phyloP scores from a whole-genome alignment of 768 basidiomycete genomes.

The Lactifluus echinatus region DNA sequence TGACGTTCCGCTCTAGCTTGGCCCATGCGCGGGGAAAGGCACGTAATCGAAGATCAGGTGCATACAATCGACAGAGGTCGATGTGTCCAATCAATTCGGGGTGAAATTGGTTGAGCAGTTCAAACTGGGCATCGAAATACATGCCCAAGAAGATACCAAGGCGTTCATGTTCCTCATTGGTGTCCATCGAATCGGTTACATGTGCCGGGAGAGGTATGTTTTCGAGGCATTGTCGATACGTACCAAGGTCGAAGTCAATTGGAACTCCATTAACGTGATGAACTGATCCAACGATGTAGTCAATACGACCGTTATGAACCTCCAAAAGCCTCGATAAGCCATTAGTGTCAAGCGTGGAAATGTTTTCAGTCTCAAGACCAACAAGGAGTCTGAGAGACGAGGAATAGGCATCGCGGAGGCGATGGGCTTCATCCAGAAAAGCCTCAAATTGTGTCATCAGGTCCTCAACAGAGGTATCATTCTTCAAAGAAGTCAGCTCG shows the following conservation, averaged over 20 bases:
- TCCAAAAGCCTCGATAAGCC: slow-evolving; percentile 46
- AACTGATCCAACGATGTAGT: slow-evolving; percentile 88
- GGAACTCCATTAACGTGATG: slow-evolving; percentile 85
- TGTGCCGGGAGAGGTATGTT: slow-evolving; percentile 27
- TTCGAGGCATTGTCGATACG: slow-evolving; percentile 54
- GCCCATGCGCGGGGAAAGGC: slow-evolving; percentile 51
- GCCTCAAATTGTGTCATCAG: slow-evolving; percentile 57
- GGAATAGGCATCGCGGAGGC: slow-evolving; percentile 56
- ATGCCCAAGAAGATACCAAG: slow-evolving; percentile 44
- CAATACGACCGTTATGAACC: slow-evolving; percentile 43
- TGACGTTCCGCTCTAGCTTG: slow-evolving; percentile 67
- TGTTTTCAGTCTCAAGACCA: slow-evolving; percentile 89
- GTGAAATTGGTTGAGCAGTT: slow-evolving; percentile 55
- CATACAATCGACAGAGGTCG: slow-evolving; percentile 85
- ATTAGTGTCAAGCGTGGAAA: slow-evolving; percentile 58
- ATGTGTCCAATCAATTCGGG: slow-evolving; percentile 92
- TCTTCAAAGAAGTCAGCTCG: slow-evolving; percentile 33
- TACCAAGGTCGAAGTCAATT: slow-evolving; percentile 82
- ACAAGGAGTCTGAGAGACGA: slow-evolving; percentile 68
- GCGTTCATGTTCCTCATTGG: slow-evolving; percentile 23
- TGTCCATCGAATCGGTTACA: slow-evolving; percentile 24
- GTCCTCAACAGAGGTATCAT: slow-evolving; percentile 39
- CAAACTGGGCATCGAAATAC: slow-evolving; percentile 85
- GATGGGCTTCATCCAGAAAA: slow-evolving; percentile 75
- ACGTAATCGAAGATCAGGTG: slow-evolving; percentile 48